Evolutionary conservation across 176 grass and related monocot genomes (phyloP).

Genomic region (Zoysia japonica): DNA sequence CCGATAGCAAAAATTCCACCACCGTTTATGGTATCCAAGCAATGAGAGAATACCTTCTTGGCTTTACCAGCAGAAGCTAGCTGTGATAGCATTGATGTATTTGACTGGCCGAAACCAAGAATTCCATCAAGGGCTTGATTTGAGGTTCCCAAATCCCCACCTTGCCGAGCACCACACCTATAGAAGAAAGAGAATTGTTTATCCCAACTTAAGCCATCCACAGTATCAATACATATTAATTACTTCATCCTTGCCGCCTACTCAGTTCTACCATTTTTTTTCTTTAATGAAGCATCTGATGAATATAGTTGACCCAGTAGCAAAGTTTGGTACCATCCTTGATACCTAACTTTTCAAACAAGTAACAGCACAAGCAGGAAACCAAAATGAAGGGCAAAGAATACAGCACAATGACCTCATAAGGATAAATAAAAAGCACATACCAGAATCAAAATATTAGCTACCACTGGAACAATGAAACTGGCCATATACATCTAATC

Average conservation of each 20-base stretch:
- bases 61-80: constrained; percentile 77
- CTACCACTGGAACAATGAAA: neutral
- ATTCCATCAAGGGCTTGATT: constrained; percentile 93
- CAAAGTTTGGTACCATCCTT: constrained; percentile 27
- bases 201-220: constrained; percentile 26
- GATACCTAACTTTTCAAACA: constrained; percentile 20
- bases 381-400: neutral
- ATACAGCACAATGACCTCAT: too few species aligned
- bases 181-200: constrained; percentile 37
- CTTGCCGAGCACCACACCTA: constrained; percentile 94
- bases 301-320: constrained; percentile 5
- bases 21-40: constrained; percentile 82
- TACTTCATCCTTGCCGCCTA: neutral
- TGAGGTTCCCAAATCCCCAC: constrained; percentile 86
- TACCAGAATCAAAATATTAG: constrained; percentile 6
- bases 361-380: neutral
- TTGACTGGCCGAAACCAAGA: constrained; percentile 96
- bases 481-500: neutral
- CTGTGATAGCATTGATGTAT: constrained; percentile 89
- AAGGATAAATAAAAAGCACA: neutral
- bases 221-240: constrained; percentile 7
- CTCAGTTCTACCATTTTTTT: neutral
- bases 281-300: constrained; percentile 2
- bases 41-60: constrained; percentile 94
- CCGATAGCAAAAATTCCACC: constrained; percentile 95